phyloP scores from a whole-genome alignment of 192 early-diverging fungal genomes.

The Neocallimastix lanati region DNA sequence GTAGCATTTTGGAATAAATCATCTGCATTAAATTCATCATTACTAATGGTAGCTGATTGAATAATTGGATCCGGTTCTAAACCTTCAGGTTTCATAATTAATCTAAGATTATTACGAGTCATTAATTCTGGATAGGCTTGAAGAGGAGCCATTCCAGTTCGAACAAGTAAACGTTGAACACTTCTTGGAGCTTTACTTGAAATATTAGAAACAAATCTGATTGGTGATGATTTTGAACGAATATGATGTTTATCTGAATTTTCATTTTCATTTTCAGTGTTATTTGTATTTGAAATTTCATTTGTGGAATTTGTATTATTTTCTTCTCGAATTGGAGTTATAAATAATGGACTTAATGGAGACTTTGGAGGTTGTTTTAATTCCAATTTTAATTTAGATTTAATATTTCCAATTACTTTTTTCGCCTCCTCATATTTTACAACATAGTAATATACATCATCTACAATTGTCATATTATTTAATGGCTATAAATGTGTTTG shows the following conservation, averaged over 20 bases:
- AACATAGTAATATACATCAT: constrained; percentile 46
- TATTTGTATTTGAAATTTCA: background rate
- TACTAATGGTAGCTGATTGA: background rate
- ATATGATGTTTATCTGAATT: background rate
- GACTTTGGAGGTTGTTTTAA: background rate
- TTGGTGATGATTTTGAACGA: background rate
- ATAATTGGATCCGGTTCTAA: background rate
- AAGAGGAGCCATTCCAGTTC: background rate
- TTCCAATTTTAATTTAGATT: background rate
- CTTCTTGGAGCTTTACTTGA: background rate
- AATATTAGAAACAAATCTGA: background rate
- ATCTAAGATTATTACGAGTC: background rate
- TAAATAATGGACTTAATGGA: background rate
- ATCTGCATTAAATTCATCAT: background rate
- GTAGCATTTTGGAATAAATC: background rate
- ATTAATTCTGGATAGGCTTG: background rate
- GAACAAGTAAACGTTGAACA: background rate
- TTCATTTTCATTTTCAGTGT: background rate
- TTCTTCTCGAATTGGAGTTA: background rate
- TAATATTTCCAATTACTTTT: background rate
- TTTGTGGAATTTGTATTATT: background rate
- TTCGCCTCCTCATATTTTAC: constrained; percentile 7
- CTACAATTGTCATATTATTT: constrained; percentile 55
- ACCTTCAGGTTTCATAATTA: background rate
- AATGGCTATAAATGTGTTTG: constrained; percentile 21